phyloP scores from a whole-genome alignment of 208 protist species.

The Crithidia bombi region DNA sequence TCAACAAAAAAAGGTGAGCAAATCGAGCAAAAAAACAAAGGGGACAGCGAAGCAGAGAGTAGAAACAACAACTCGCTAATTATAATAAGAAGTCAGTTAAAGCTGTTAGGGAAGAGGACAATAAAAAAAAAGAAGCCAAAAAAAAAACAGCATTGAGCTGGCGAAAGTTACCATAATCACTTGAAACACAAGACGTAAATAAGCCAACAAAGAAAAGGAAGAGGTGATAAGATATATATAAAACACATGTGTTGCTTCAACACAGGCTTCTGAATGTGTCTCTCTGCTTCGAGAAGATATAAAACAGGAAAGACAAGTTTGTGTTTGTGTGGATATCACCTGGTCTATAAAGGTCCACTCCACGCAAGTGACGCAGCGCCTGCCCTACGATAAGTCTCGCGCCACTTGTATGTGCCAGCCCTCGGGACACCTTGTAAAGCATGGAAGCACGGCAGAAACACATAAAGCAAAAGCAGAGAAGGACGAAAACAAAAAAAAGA shows the following conservation, averaged over 20 bases:
- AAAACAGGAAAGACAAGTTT: background rate
- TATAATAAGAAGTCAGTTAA: background rate
- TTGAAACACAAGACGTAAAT: conserved; percentile 15
- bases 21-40: no score
- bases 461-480: background rate
- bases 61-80: background rate
- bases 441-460: no score
- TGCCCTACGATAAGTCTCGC: no score
- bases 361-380: no score
- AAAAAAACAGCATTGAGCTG: conserved; percentile 10
- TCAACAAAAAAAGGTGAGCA: no score
- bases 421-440: no score
- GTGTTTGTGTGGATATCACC: background rate
- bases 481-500: background rate
- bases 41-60: no score
- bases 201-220: conserved; percentile 6
- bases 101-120: background rate
- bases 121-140: conserved; percentile 12
- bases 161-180: conserved; percentile 13
- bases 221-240: background rate
- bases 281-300: background rate
- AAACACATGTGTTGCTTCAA: background rate
- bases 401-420: no score
- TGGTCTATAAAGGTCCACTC: background rate
- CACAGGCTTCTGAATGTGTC: background rate